Evolutionary conservation across 768 basidiomycete species (phyloP), one percentile per base, ranked within the genome.

Genomic region (Xerocomellus chrysenteron): DNA sequence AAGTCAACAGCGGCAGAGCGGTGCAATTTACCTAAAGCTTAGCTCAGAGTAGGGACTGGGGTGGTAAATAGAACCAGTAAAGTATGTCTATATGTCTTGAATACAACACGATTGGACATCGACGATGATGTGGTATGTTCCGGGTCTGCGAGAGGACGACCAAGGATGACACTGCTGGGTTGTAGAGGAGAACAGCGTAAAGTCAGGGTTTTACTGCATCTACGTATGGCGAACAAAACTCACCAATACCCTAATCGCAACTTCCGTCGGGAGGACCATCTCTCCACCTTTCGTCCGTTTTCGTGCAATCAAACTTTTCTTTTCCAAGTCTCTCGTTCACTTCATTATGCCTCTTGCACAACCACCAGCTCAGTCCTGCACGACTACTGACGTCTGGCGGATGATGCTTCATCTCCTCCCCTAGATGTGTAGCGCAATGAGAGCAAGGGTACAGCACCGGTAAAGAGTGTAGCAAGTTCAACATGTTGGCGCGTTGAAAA

Each of bases 311-410:
- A 73, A 98, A 98, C 51, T 43, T 70, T 55, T 79, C 78, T 80
- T 97, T 98, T 41, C 94, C 93, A 35, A 98, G 75, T 71, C 85
- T 83, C 68, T 79, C 78, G 66, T 96, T 98, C 54, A 98, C 94
- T 67, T 89, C 88, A 66, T 98, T 98, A 70, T 98, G 96, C 64
- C 90, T 77, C 73, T 89, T 82, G 67, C 96, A 98, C 59, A 98
- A 77, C 95, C 94, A 98, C 64, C 77, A 76, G 65, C 87, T 90
- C 65, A 98, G 73, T 50, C 76, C 80, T 2, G 73, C 75, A 55
- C 90, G 77, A 45, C 85, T 82, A 59, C 83, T 86, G 19, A 96
- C 90, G 65, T 94, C 88, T 3, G 93, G 93, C 30, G 91, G 88
- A 64, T 83, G 72, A 14, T 59, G 66, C 62, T 76, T 77, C 52